Conservation (phyloP, 352 stramenopile species). For the Phytophthora sp. region DNA sequence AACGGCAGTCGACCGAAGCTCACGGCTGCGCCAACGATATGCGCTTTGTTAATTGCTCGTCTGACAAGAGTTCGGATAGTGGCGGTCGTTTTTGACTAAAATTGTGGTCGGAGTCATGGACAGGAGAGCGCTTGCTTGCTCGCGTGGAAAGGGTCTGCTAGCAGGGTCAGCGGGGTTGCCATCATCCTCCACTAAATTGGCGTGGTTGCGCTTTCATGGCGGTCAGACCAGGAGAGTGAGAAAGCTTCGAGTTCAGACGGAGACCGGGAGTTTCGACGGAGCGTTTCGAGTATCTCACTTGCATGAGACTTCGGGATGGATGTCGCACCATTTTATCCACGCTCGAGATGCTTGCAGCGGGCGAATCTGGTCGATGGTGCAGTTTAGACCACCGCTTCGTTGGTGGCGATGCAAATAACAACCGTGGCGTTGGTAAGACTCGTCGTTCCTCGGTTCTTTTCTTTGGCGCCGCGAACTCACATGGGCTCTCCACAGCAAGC, state of each 20-base stretch:
- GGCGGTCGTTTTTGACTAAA: slow-evolving; percentile 9
- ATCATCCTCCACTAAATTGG: slow-evolving; percentile 6
- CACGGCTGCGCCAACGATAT: background rate
- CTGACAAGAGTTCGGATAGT: slow-evolving; percentile 1
- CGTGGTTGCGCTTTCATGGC: slow-evolving; percentile 10
- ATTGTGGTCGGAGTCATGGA: background rate
- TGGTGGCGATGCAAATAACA: background rate
- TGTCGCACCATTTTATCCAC: slow-evolving; percentile 27
- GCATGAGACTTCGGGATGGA: slow-evolving; percentile 19
- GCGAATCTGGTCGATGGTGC: background rate
- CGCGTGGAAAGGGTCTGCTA: slow-evolving; percentile 1
- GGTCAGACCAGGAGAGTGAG: slow-evolving; percentile 5
- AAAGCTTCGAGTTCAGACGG: slow-evolving; percentile 3
- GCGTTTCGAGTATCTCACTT: slow-evolving; percentile 37
- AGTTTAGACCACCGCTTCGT: background rate
- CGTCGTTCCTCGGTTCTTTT: slow-evolving; percentile 2
- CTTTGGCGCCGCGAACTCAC: background rate
- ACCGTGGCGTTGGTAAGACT: slow-evolving; percentile 17
- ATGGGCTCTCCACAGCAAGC: background rate
- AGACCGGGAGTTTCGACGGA: slow-evolving; percentile 24
- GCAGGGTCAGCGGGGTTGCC: slow-evolving; percentile 1
- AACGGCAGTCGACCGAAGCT: slow-evolving; percentile 1
- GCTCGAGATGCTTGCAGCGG: background rate
- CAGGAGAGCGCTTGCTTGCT: background rate
- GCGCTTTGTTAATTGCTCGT: slow-evolving; percentile 9